A percentile compares a stretch with the other conserved stretches of the same genome.
These are phyloP conservation scores for Bullera alba DNA, from an alignment of 768 basidiomycete species.

Conservation along the genomic window DNA sequence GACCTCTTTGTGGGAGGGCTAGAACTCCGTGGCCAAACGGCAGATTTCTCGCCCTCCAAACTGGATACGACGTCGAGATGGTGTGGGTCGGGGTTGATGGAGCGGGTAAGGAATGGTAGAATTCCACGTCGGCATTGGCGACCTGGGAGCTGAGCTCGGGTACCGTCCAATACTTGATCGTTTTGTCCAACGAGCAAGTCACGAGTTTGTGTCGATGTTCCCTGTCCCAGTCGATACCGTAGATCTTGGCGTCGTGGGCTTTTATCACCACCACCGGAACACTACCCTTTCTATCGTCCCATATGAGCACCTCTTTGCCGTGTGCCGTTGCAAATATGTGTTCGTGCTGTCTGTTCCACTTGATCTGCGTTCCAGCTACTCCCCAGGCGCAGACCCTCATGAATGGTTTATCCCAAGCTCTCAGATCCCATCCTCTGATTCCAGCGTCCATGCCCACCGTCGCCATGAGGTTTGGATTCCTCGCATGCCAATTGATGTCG, in stretches of 20 bases:
- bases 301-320: slow-evolving; percentile 75
- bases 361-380: slow-evolving; percentile 73
- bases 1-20: slow-evolving; percentile 79
- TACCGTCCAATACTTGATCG: slow-evolving; percentile 81
- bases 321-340: slow-evolving; percentile 87
- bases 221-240: slow-evolving; percentile 95
- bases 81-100: slow-evolving; percentile 32
- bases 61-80: slow-evolving; percentile 72
- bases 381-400: slow-evolving; percentile 59
- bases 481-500: slow-evolving; percentile 94
- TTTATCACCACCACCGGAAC: slow-evolving; percentile 66
- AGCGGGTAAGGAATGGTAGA: slow-evolving; percentile 20
- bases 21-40: slow-evolving; percentile 88
- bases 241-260: slow-evolving; percentile 86
- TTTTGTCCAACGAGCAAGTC: slow-evolving; percentile 80
- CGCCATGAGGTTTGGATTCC: slow-evolving; percentile 73
- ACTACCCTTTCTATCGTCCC: slow-evolving; percentile 95
- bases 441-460: slow-evolving; percentile 92
- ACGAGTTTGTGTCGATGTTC: slow-evolving; percentile 67
- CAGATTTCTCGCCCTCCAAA: slow-evolving; percentile 86
- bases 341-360: slow-evolving; percentile 86
- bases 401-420: slow-evolving; percentile 57
- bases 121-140: slow-evolving; percentile 4
- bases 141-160: slow-evolving; percentile 23
- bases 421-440: slow-evolving; percentile 89